These are phyloP conservation scores for Setaria italica DNA, from an alignment of 202 grass and related monocot genomes.

Conservation along the genomic window DNA sequence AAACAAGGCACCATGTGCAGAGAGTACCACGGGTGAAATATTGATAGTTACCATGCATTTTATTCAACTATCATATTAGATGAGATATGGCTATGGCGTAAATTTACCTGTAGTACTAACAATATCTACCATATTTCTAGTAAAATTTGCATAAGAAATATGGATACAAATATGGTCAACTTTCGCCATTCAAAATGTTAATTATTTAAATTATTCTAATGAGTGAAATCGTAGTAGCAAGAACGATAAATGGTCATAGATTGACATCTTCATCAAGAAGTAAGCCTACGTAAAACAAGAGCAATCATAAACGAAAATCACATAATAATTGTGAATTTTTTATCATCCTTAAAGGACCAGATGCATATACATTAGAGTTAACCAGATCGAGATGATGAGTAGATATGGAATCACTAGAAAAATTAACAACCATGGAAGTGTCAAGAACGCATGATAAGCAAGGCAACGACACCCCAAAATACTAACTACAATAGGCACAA, in stretches of 20 bases:
- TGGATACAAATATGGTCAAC: not conserved
- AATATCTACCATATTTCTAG: not conserved
- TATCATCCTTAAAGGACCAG: not conserved
- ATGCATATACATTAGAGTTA: constrained; percentile 1
- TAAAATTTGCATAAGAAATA: not conserved
- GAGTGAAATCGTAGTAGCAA: not conserved
- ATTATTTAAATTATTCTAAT: not conserved
- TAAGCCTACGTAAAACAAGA: not conserved
- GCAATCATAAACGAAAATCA: not conserved
- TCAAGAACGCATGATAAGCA: not conserved
- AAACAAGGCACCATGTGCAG: not conserved
- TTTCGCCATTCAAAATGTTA: not conserved
- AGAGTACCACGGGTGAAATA: not conserved
- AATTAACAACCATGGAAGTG: not conserved
- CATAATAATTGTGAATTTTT: not conserved
- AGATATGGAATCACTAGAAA: not conserved
- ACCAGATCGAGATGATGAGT: not conserved
- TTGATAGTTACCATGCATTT: not conserved
- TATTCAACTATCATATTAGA: not conserved
- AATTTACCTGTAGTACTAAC: not conserved
- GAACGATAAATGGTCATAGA: not conserved
- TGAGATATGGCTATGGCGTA: not conserved
- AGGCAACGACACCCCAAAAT: not conserved
- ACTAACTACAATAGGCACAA: not conserved
- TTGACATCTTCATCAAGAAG: constrained; percentile 6